These are phyloP conservation scores for Marsdenia floribunda DNA, from an alignment of 257 asterid genomes.

Conservation along the genomic window DNA sequence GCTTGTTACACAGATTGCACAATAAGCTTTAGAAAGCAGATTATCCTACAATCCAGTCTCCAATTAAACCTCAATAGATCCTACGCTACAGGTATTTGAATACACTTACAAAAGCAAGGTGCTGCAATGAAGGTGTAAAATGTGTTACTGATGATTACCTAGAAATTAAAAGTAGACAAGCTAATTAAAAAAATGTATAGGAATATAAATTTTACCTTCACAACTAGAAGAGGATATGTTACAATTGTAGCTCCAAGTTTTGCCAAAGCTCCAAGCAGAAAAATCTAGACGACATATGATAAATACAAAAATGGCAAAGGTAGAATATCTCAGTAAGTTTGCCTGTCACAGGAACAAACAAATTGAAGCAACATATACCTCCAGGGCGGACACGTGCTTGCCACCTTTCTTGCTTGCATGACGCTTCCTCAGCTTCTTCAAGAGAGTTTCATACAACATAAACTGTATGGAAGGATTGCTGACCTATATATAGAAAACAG, in stretches of 20 bases:
- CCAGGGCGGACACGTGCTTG: constrained; percentile 66
- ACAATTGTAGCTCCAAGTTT: constrained; percentile 97
- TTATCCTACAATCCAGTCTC: not conserved
- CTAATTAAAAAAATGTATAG: not conserved
- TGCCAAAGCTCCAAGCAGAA: constrained; percentile 95
- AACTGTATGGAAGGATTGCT: constrained; percentile 97
- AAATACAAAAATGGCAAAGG: not conserved
- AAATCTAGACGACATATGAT: constrained; percentile 40
- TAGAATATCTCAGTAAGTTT: not conserved
- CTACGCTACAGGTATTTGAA: not conserved
- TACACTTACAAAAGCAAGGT: not conserved
- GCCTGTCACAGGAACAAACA: constrained; percentile 5
- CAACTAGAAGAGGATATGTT: constrained; percentile 91
- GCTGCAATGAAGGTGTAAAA: not conserved
- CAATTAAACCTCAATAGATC: not conserved
- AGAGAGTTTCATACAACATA: constrained; percentile 88
- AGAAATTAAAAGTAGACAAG: not conserved
- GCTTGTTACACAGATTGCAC: not conserved
- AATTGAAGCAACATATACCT: constrained; percentile 44
- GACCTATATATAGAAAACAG: constrained; percentile 57
- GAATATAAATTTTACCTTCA: constrained; percentile 49
- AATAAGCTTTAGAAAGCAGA: not conserved
- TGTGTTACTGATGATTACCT: not conserved
- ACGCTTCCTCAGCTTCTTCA: constrained; percentile 71
- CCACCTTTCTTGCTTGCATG: constrained; percentile 43